Conservation (phyloP, 495 filamentous ascomycete genomes). For the Chaetomium tenue region DNA sequence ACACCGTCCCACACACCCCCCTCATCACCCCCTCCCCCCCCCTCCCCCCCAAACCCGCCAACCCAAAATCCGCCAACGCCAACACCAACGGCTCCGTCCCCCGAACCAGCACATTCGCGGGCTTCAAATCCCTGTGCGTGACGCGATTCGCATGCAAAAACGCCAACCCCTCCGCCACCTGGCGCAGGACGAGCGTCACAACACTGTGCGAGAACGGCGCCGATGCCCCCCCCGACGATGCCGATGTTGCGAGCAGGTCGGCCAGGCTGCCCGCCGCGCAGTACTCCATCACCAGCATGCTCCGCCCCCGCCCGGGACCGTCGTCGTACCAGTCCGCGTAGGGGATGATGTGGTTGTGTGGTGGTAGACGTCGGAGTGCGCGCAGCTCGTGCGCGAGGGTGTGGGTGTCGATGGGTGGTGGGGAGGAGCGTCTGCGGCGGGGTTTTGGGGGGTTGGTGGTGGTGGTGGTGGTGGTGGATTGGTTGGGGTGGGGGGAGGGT, state of each 20-base stretch:
- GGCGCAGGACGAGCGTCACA: not conserved
- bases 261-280: slow-evolving; percentile 1
- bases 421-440: too few species aligned
- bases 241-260: not conserved
- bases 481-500: not conserved
- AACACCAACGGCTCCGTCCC: not conserved
- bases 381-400: not conserved
- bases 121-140: slow-evolving; percentile 4
- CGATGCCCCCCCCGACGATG: too few species aligned
- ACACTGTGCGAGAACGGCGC: not conserved
- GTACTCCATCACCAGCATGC: slow-evolving; percentile 8
- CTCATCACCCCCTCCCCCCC: not conserved
- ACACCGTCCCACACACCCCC: not conserved
- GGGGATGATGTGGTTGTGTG: not conserved
- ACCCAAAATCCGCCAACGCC: slow-evolving; percentile 8
- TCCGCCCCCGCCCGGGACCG: too few species aligned
- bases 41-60: not conserved
- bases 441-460: too few species aligned
- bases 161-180: not conserved
- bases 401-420: not conserved
- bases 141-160: not conserved
- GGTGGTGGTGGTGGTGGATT: too few species aligned
- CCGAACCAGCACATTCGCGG: slow-evolving; percentile 15
- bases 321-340: slow-evolving; percentile 7
- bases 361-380: not conserved